Conservation (phyloP, 164 flowering plant genomes). For the Aristolochia contorta region DNA sequence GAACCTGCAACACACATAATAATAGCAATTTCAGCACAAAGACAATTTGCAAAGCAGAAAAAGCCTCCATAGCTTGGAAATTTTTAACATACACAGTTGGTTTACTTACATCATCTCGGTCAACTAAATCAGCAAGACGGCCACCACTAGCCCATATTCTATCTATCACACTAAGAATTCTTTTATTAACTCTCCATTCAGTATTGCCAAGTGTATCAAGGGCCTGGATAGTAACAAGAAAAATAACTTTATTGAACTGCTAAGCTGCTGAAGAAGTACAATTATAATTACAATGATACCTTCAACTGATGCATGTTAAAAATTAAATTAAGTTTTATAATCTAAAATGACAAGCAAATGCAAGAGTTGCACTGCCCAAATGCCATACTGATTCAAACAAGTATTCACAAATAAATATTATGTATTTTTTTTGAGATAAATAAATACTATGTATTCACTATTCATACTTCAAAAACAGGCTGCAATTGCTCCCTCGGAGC, state of each 20-base stretch:
- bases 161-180: constrained; percentile 70
- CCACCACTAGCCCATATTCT: constrained; percentile 96
- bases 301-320: no score
- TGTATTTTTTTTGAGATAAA: no score
- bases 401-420: no score
- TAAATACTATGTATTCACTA: no score
- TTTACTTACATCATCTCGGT: constrained; percentile 71
- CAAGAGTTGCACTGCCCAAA: no score
- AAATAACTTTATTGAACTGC: no score
- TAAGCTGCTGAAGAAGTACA: no score
- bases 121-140: constrained; percentile 66
- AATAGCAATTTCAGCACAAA: background rate
- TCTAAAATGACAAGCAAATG: no score
- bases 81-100: background rate
- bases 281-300: no score
- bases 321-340: no score
- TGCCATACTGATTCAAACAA: no score
- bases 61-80: background rate
- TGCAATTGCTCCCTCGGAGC: constrained; percentile 46
- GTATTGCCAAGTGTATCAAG: constrained; percentile 85
- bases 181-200: constrained; percentile 85
- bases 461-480: constrained; percentile 69
- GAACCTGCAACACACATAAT: constrained; percentile 31
- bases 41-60: background rate
- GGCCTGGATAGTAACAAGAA: constrained; percentile 33